phyloP scores from a whole-genome alignment of 495 filamentous ascomycete species.

The Trichocladium antarcticum region DNA sequence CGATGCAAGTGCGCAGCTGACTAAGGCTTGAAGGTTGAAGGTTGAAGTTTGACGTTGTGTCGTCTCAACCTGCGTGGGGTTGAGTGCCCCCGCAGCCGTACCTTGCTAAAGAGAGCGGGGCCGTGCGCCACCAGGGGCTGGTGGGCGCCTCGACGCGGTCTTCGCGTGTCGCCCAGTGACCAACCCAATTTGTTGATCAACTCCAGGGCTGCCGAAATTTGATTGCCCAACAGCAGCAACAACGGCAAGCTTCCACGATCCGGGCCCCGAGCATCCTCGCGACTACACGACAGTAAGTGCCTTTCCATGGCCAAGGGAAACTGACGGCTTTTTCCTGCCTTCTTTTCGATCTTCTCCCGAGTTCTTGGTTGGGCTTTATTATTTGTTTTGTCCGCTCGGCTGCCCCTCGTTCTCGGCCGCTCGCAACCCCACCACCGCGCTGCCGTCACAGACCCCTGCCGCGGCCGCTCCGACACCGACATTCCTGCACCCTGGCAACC shows the following conservation, averaged over 20 bases:
- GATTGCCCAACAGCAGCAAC: conserved; percentile 7
- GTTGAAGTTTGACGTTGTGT: too few species aligned
- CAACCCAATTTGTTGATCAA: conserved; percentile 20
- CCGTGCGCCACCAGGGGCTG: conserved; percentile 7
- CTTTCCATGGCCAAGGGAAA: conserved; percentile 4
- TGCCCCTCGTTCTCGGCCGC: conserved; percentile 14
- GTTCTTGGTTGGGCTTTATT: conserved; percentile 4
- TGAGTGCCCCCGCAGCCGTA: too few species aligned
- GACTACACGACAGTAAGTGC: conserved; percentile 8
- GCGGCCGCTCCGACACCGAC: too few species aligned
- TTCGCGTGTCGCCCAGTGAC: conserved; percentile 13
- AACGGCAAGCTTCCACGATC: not conserved
- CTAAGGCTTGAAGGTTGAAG: too few species aligned
- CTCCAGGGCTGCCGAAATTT: conserved; percentile 21
- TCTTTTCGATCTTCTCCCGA: not conserved
- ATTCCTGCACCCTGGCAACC: conserved; percentile 1
- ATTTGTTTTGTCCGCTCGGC: conserved; percentile 4
- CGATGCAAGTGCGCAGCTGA: not conserved
- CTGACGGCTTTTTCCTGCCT: conserved; percentile 3
- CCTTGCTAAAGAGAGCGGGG: not conserved
- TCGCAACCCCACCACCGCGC: conserved; percentile 1
- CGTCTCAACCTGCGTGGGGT: too few species aligned
- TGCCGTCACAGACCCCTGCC: not conserved
- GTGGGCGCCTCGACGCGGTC: conserved; percentile 14
- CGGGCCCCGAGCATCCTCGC: not conserved